phyloP scores from a whole-genome alignment of 2,329 filamentous ascomycete genomes.

The Cercospora beticola region DNA sequence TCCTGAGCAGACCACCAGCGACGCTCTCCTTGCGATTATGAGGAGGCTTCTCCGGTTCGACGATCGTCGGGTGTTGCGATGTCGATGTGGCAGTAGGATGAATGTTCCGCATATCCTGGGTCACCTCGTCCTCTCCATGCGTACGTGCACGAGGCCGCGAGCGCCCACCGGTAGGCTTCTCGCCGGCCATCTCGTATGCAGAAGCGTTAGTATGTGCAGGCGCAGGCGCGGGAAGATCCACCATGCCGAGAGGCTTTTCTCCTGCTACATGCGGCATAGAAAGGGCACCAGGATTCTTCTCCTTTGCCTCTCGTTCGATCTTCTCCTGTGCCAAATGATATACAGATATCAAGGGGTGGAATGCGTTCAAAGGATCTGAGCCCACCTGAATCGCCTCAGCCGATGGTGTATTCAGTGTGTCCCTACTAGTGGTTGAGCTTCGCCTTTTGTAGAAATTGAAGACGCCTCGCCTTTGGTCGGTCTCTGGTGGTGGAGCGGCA shows the following conservation, averaged over 20 bases:
- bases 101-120: conserved; percentile 68
- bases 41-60: conserved; percentile 45
- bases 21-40: conserved; percentile 76
- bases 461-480: conserved; percentile 88
- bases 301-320: conserved; percentile 70
- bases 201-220: conserved; percentile 85
- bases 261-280: conserved; percentile 57
- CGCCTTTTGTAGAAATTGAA: conserved; percentile 97
- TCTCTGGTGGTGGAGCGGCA: conserved; percentile 56
- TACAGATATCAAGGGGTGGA: conserved; percentile 85
- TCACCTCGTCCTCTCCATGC: conserved; percentile 88
- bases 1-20: conserved; percentile 76
- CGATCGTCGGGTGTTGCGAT: conserved; percentile 44
- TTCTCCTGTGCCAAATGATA: conserved; percentile 98
- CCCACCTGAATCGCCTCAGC: conserved; percentile 80
- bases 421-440: conserved; percentile 83
- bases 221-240: conserved; percentile 76
- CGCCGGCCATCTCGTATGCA: conserved; percentile 83
- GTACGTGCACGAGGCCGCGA: conserved; percentile 84
- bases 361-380: conserved; percentile 87
- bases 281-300: conserved; percentile 59
- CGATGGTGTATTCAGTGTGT: conserved; percentile 81
- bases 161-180: conserved; percentile 80
- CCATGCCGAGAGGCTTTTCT: conserved; percentile 61
- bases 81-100: conserved; percentile 58